Conservation (phyloP, 2,329 filamentous ascomycete species). For the Aspergillus sp. region DNA sequence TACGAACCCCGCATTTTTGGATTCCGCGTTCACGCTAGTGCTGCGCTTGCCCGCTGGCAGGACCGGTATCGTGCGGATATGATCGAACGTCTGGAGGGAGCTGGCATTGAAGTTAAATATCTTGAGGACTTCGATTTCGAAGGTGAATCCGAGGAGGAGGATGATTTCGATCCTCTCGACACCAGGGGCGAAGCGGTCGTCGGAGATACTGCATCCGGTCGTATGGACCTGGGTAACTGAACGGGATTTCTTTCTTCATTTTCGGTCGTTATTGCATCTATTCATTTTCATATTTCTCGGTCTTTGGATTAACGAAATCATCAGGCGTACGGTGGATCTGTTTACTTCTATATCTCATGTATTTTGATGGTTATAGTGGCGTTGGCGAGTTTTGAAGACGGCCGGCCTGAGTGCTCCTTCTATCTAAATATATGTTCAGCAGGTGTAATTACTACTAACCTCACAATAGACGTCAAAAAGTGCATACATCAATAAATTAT, state of each 20-base stretch:
- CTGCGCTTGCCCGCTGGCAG: conserved; percentile 88
- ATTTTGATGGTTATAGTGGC: conserved; percentile 22
- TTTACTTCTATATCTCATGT: conserved; percentile 18
- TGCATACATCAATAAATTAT: neutral
- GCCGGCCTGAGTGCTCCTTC: conserved; percentile 13
- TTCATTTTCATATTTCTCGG: neutral
- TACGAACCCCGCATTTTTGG: conserved; percentile 90
- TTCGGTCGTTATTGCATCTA: neutral
- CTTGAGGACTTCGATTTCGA: conserved; percentile 60
- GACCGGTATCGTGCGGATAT: conserved; percentile 72
- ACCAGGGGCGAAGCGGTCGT: conserved; percentile 18
- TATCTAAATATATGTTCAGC: conserved; percentile 14
- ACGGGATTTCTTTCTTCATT: conserved; percentile 3
- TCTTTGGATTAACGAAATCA: conserved; percentile 7
- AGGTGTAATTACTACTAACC: conserved; percentile 14
- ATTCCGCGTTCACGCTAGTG: conserved; percentile 88
- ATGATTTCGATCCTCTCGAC: conserved; percentile 26
- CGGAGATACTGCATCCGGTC: conserved; percentile 26
- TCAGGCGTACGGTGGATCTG: conserved; percentile 23
- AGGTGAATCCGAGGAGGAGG: conserved; percentile 41
- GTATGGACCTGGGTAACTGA: conserved; percentile 33
- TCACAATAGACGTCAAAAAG: conserved; percentile 3
- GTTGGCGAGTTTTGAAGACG: conserved; percentile 20
- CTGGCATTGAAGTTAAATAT: conserved; percentile 68
- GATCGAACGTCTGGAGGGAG: conserved; percentile 65